A percentile compares a stretch with the other conserved stretches of the same genome.
phyloP scores from a whole-genome alignment of 495 filamentous ascomycete genomes.

The Daldinia caldariorum region DNA sequence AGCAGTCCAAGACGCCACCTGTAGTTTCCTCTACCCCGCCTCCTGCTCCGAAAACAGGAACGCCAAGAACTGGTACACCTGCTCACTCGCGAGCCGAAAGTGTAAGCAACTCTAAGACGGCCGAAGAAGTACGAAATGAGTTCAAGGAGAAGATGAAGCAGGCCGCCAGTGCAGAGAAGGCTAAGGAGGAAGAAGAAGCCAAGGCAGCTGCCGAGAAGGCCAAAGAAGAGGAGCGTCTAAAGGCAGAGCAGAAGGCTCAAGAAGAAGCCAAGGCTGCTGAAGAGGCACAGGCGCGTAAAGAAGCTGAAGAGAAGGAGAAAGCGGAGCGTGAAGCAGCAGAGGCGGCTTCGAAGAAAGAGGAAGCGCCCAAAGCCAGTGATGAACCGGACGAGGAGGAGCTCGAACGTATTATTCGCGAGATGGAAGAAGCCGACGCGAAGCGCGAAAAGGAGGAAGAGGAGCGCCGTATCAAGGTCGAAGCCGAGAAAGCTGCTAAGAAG shows the following conservation, averaged over 20 bases:
- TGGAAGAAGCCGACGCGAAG: slow-evolving; percentile 63
- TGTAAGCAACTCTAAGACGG: slow-evolving; percentile 53
- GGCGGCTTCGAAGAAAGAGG: slow-evolving; percentile 55
- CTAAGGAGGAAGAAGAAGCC: slow-evolving; percentile 55
- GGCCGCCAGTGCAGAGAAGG: slow-evolving; percentile 52
- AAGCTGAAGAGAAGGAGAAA: slow-evolving; percentile 59
- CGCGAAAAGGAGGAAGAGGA: slow-evolving; percentile 63
- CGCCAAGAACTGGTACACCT: slow-evolving; percentile 54
- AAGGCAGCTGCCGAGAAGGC: slow-evolving; percentile 54
- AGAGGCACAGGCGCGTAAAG: slow-evolving; percentile 67
- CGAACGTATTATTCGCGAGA: slow-evolving; percentile 61
- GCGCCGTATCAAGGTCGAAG: slow-evolving; percentile 59
- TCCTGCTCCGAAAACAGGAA: slow-evolving; percentile 58
- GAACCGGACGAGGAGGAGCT: slow-evolving; percentile 54
- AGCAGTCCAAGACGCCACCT: slow-evolving; percentile 64
- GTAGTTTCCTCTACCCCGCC: slow-evolving; percentile 63
- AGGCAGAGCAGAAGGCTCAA: slow-evolving; percentile 66
- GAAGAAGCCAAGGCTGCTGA: slow-evolving; percentile 77
- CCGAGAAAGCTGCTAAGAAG: slow-evolving; percentile 68
- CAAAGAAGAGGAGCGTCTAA: slow-evolving; percentile 43
- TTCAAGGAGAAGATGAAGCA: slow-evolving; percentile 62
- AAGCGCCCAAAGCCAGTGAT: slow-evolving; percentile 49
- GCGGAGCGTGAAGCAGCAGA: slow-evolving; percentile 56
- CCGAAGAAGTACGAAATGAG: slow-evolving; percentile 61
- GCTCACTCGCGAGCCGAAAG: slow-evolving; percentile 62